Evolutionary conservation across 2,329 filamentous ascomycete genomes (phyloP), one percentile per base, ranked within the genome.

Genomic region (Stromatinia cepivora): DNA sequence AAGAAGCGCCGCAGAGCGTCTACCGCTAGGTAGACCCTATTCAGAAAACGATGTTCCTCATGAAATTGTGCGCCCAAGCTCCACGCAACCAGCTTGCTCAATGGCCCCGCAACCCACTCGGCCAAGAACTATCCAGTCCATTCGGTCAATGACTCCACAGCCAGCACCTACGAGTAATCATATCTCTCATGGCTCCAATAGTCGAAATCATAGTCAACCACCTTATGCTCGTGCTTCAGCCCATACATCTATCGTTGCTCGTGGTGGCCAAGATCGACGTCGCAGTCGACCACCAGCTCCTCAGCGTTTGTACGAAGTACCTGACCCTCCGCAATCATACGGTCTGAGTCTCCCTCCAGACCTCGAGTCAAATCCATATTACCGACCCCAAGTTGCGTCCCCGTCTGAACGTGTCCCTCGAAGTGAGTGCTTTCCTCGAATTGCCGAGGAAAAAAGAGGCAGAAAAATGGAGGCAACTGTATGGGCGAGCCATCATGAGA

Each of bases 281-380:
- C 46, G 46, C 3, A 64, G 46, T n/a, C 61, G 61, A 52, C 61
- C 31, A 22, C 34, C 61, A 20, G 31, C 61, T 10, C 17, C 61
- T 28, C 61, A 64, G 34, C 46, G 61, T 15, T 52, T 64, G 8
- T 64, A 64, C 15, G 61, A 64, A 52, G 61, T 64, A 42, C 61
- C 61, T 39, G 61, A 64, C 13, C 61, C 61, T 1, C 61, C 61
- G 1, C 46, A 64, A 15, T 28, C 61, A 64, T 64, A 52, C 7
- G 20, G 48, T 39, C 10, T 64, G n/a, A 20, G 52, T 52, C 15
- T 52, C 4, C 61, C 61, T 28, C 46, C 61, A 36, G 46, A 64
- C 8, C 34, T 52, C 5, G 61, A 64, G 31, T 34, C 61, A 20
- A 64, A 64, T 52, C 61, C 61, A 64, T 64, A 64, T 52, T 64